phyloP scores from a whole-genome alignment of 768 basidiomycete species.

The Inosperma sp. region DNA sequence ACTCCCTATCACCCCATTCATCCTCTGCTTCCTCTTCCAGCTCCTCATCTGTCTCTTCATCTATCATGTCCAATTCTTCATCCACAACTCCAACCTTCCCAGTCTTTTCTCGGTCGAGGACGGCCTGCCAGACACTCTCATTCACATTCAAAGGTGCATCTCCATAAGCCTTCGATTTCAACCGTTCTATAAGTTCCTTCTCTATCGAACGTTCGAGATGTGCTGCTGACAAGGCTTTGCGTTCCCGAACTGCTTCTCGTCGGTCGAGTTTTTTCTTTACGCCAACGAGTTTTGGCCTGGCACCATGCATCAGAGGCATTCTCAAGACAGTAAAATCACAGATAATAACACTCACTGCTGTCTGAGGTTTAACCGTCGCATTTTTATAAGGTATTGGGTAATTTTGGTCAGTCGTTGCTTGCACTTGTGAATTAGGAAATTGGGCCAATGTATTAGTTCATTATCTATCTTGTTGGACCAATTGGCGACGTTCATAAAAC shows the following conservation, averaged over 20 bases:
- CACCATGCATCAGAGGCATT: not conserved
- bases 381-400: slow-evolving; percentile 98
- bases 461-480: slow-evolving; percentile 69
- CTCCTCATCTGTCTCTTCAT: slow-evolving; percentile 45
- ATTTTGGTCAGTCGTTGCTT: slow-evolving; percentile 99
- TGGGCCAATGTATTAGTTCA: slow-evolving; percentile 97
- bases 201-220: slow-evolving; percentile 94
- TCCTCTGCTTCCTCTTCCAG: slow-evolving; percentile 47
- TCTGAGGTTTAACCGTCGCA: slow-evolving; percentile 83
- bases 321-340: not conserved
- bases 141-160: slow-evolving; percentile 98
- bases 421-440: slow-evolving; percentile 96
- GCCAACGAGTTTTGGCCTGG: slow-evolving; percentile 86
- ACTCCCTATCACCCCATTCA: slow-evolving; percentile 60
- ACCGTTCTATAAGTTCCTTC: slow-evolving; percentile 91
- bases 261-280: slow-evolving; percentile 97
- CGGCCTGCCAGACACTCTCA: slow-evolving; percentile 91
- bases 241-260: slow-evolving; percentile 86
- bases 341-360: slow-evolving; percentile 59
- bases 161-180: slow-evolving; percentile 96
- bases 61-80: slow-evolving; percentile 57
- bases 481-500: not conserved
- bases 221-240: slow-evolving; percentile 93
- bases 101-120: slow-evolving; percentile 76
- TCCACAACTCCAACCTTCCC: slow-evolving; percentile 47